Evolutionary conservation across 2,329 filamentous ascomycete species (phyloP), one percentile per base, ranked within the genome.

Genomic region (Aspergillus pseudotamarii): DNA sequence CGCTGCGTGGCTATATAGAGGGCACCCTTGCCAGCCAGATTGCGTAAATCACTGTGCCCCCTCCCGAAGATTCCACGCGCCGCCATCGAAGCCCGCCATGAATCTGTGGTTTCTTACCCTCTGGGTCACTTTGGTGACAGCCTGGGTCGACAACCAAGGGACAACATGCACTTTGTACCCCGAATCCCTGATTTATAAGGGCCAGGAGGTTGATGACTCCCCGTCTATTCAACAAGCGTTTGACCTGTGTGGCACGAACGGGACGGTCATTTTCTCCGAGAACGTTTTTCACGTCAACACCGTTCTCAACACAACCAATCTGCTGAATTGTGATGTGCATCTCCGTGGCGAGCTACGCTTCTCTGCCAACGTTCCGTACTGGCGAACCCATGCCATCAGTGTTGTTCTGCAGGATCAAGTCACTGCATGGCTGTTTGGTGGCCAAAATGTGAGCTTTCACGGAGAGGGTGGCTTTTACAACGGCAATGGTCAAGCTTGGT

Each of bases 41-140:
- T 0, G 2, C 6, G 8, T n/a, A 41, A 1, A 4, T 19, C 38
- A 19, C 0, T 19, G 8, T 41, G 36, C 16, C 16, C 2, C 1
- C 16, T 4, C 26, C 26, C 26, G 16, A 41, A 19, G 6, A n/a
- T n/a, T 10, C 38, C 6, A 8, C 1, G 16, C 19, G 1, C 19
- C n/a, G 19, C 6, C 6, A 3, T n/a, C 6, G 0, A 1, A n/a
- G 8, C n/a, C 16, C 38, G 3, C 19, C 16, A 41, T 41, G 38
- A 41, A 41, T n/a, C 6, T 41, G 38, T 41, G 38, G 38, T 16
- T 41, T n/a, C 38, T 41, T 41, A 41, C 38, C 16, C 38, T 41
- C 38, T 41, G 38, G 38, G 16, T 41, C 16, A n/a, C 38, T 9
- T 41, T 19, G 8, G 38, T n/a, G 16, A 4, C 38, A 1, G 38